Evolutionary conservation across 768 basidiomycete species (phyloP).

Genomic region (Lentinula lateritia): DNA sequence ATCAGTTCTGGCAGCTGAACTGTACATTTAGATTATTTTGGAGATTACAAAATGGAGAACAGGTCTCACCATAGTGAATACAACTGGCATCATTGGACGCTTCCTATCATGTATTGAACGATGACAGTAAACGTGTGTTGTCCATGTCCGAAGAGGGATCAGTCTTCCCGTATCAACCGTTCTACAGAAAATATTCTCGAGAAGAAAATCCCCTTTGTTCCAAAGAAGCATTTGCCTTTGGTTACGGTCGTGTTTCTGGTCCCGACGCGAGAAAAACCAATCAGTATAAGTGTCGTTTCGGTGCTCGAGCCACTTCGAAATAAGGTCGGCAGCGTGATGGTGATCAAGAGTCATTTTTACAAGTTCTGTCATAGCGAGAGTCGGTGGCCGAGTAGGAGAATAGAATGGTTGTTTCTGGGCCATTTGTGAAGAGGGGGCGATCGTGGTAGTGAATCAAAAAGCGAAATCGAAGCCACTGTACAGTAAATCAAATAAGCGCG

Average conservation of each 20-base stretch:
- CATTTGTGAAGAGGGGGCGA: background rate
- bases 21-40: constrained; percentile 1
- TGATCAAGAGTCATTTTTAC: constrained; percentile 74
- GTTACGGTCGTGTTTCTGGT: constrained; percentile 53
- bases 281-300: constrained; percentile 68
- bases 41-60: constrained; percentile 6
- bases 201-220: constrained; percentile 68
- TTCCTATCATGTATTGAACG: constrained; percentile 69
- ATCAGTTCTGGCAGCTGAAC: constrained; percentile 70
- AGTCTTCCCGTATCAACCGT: constrained; percentile 74
- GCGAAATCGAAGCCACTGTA: background rate
- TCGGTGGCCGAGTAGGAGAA: constrained; percentile 61
- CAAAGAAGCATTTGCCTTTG: constrained; percentile 49
- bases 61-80: constrained; percentile 67
- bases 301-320: constrained; percentile 76
- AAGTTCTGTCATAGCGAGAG: constrained; percentile 71
- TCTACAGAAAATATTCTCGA: constrained; percentile 75
- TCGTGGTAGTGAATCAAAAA: constrained; percentile 1
- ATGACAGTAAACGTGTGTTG: constrained; percentile 76
- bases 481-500: background rate
- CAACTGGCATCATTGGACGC: constrained; percentile 73
- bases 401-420: constrained; percentile 25
- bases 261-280: constrained; percentile 69
- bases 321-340: constrained; percentile 71
- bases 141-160: constrained; percentile 78